phyloP scores from a whole-genome alignment of 139 green algal species.

The Chlamydomonas eustigma region DNA sequence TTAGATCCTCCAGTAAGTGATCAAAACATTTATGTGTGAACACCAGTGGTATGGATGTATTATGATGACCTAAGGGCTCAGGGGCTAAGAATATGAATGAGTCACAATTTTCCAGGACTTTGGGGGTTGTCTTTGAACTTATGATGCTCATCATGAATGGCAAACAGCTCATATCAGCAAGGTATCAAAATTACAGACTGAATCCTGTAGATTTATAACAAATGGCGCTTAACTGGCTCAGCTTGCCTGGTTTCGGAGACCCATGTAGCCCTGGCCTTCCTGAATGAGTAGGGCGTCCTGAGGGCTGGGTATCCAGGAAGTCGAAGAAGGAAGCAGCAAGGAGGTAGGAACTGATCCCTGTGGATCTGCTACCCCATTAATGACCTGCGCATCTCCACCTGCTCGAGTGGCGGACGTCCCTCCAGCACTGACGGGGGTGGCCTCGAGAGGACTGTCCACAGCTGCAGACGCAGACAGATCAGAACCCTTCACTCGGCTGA shows the following conservation, averaged over 20 bases:
- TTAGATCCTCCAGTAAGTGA: neutral
- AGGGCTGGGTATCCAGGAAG: neutral
- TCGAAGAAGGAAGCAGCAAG: neutral
- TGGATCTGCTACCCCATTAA: neutral
- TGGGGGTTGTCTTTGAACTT: too few relatives aligned
- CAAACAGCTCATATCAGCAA: too few relatives aligned
- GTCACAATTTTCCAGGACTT: too few relatives aligned
- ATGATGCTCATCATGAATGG: too few relatives aligned
- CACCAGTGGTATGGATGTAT: too few relatives aligned
- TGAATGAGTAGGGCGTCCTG: neutral
- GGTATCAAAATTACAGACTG: too few relatives aligned
- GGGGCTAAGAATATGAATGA: too few relatives aligned
- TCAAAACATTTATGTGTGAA: neutral
- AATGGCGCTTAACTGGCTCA: too few relatives aligned
- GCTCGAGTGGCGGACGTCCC: neutral
- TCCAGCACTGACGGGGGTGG: neutral
- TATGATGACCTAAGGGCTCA: too few relatives aligned
- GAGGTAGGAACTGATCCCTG: neutral
- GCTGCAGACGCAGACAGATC: conserved; percentile 4
- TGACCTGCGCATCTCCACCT: neutral
- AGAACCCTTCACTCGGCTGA: conserved; percentile 11
- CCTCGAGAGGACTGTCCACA: neutral
- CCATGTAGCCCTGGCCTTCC: neutral
- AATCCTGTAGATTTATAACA: too few relatives aligned
- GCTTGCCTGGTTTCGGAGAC: conserved; percentile 2